Conservation (phyloP, 1,284 basidiomycete genomes). For the Meripilus lineatus region DNA sequence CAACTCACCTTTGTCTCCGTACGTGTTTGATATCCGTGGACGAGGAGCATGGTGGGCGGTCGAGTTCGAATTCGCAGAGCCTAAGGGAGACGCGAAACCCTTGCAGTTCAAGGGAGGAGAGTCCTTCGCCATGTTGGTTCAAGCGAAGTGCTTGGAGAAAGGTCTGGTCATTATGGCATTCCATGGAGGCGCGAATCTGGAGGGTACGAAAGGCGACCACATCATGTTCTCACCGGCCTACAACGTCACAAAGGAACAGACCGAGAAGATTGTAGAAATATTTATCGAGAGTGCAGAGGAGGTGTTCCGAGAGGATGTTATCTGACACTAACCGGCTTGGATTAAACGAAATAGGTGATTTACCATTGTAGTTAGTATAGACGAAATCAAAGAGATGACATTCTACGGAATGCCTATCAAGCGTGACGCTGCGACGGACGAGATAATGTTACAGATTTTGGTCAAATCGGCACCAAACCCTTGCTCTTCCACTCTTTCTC, state of each 20-base stretch:
- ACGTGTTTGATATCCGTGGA: conserved; percentile 72
- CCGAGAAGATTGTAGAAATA: conserved; percentile 59
- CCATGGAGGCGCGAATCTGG: conserved; percentile 60
- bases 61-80: conserved; percentile 65
- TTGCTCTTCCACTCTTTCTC: conserved; percentile 9
- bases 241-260: conserved; percentile 61
- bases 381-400: no score
- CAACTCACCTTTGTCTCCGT: conserved; percentile 54
- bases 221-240: conserved; percentile 71
- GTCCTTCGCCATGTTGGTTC: conserved; percentile 59
- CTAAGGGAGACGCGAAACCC: conserved; percentile 25
- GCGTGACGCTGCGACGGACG: no score
- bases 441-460: no score
- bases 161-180: conserved; percentile 69
- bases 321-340: conserved; percentile 9
- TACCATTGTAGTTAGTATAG: no score
- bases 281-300: conserved; percentile 63
- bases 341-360: no score
- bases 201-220: conserved; percentile 70
- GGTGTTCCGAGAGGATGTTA: conserved; percentile 34
- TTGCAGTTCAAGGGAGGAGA: conserved; percentile 48
- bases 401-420: no score
- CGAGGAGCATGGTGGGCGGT: conserved; percentile 79
- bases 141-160: conserved; percentile 60
- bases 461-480: no score